Conservation (phyloP, 2,329 filamentous ascomycete genomes). For the Huntiella moniliformis region DNA sequence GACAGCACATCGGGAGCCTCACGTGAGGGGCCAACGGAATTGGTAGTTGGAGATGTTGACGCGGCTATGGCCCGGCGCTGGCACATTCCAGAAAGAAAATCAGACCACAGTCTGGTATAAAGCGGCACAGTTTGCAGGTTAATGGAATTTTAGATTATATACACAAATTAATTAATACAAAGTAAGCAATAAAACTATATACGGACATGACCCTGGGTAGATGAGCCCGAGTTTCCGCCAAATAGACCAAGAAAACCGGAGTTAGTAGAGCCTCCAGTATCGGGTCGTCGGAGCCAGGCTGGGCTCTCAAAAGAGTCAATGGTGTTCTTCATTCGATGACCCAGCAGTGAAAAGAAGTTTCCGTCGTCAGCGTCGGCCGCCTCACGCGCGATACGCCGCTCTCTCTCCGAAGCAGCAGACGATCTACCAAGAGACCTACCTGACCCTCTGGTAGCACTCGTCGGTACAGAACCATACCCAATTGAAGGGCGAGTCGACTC, state of each 20-base stretch:
- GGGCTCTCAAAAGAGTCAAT: slow-evolving; percentile 69
- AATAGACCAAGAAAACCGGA: slow-evolving; percentile 40
- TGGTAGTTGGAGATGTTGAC: too few species aligned
- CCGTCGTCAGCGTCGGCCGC: slow-evolving; percentile 51
- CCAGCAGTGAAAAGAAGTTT: slow-evolving; percentile 67
- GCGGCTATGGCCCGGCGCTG: too few species aligned
- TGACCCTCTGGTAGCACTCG: slow-evolving; percentile 17
- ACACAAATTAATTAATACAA: too few species aligned
- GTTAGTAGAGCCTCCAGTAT: slow-evolving; percentile 8
- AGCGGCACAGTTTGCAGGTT: too few species aligned
- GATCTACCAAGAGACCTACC: slow-evolving; percentile 14
- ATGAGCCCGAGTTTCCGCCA: slow-evolving; percentile 19
- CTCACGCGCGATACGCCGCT: slow-evolving; percentile 14
- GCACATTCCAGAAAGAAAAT: too few species aligned
- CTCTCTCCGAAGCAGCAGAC: slow-evolving; percentile 16
- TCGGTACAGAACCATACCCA: slow-evolving; percentile 27
- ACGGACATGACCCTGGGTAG: slow-evolving; percentile 9
- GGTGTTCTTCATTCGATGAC: slow-evolving; percentile 78
- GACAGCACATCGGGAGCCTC: too few species aligned
- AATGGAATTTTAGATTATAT: too few species aligned
- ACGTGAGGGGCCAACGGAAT: too few species aligned
- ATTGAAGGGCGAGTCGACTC: slow-evolving; percentile 19
- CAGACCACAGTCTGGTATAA: too few species aligned
- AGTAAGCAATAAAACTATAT: not conserved
- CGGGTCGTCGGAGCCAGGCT: slow-evolving; percentile 35